Evolutionary conservation across 768 basidiomycete genomes (phyloP), one percentile per base, ranked within the genome.

Genomic region (Agrocybe pediades): DNA sequence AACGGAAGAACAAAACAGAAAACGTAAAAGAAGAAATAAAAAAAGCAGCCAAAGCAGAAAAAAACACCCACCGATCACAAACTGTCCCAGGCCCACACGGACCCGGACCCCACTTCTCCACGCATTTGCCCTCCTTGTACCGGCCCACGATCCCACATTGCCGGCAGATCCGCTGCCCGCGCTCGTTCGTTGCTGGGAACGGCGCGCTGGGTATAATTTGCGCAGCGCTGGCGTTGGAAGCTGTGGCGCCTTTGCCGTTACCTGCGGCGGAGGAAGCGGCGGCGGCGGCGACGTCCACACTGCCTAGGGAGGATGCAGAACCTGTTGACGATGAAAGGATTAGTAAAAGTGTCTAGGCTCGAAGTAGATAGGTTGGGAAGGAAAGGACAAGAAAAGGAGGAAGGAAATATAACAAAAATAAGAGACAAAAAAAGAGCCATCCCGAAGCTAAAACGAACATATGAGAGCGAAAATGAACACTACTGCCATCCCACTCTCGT

Each of bases 101-200:
- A 3, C 90, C 90, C 20, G 90, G 89, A 1, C 90, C 90, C 90
- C 90, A 92, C 68, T 92, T 92, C 63, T 92, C 90, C 47, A 92
- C 89, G 65, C 90, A 92, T 60, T 90, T 90, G 8, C 86, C 87
- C 19, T 92, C 90, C 71, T 90, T 90, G 71, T 91, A 92, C 1
- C 89, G 74, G 0, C 90, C 90, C 0, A 83, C 74, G 40, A 85
- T 70, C 0, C 87, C 87, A 60, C 90, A 92, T 62, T 88, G 87
- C 6, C 88, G 74, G 65, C 90, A 91, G 44, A 88, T 89, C 20
- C 89, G 74, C 63, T 90, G 89, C 0, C 90, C 90, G 46, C 79
- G 74, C 1, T 77, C 73, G 62, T 88, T 88, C 0, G 74, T 75
- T 1, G 80, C 58, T 0, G 80, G 75, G 60, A 68, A 83, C 3